Base-by-base conservation (phyloP, 73 alveolate genomes). In the Durusdinium trenchii region DNA sequence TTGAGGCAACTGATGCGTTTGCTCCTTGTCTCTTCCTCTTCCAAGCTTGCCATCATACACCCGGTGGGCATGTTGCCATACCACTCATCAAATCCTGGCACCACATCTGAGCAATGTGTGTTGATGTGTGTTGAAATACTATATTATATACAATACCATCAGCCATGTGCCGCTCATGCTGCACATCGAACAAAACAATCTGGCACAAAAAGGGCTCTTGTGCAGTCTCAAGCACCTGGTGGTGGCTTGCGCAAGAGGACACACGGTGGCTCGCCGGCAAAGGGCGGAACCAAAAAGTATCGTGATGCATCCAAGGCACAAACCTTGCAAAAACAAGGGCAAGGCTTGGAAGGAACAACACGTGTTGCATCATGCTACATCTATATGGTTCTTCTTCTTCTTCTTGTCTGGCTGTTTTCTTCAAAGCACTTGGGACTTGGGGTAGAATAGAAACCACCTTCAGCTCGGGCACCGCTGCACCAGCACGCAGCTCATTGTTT, bases 161-260 rank as follows among this genome's bases (percentile, higher is more conserved):
- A 23, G 18, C 73, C 73, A 23, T 60, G 1, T 60, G 18, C 32
- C 23, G 18, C 20, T 35, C 20, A 73, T 46, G 30, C 47, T 40
- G 28, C 85, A 35, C 6, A 73, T 32, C 28, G 84, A n/a, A 35
- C 61, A 20, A 76, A 2, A 76, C 36, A 42, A 18, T 18, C 45
- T 28, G 35, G 42, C 23, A 10, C 43, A 5, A 76, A 26, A 28
- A 38, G 12, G 38, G 20, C 64, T 16, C 20, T 2, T 67, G 1
- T 32, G 3, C 52, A 9, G 32, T 42, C 38, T 2, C 4, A 35
- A 30, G 71, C 82, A 75, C 96, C 96, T 90, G 96, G 69, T 32
- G 96, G 96, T 10, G 96, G 87, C 43, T 48, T 42, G 30, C 96
- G 96, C 85, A 90, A 73, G 57, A 90, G 96, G 45, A 90, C 32